These are phyloP conservation scores for Cardamine occulta DNA, from an alignment of 345 rosid genomes.

Conservation along the genomic window DNA sequence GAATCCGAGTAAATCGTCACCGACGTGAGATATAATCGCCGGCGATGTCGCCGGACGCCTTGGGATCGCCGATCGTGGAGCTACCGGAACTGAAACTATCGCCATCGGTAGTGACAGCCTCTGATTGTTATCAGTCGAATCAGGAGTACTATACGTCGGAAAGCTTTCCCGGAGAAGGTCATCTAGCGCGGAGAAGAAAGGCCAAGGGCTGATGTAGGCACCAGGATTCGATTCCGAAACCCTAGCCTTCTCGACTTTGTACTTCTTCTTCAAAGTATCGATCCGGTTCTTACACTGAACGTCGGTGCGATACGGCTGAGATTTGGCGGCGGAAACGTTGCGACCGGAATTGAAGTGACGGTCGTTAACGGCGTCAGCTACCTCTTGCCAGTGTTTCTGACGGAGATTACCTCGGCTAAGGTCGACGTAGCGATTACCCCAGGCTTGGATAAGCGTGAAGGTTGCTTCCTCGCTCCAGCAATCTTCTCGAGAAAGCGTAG, in stretches of 20 bases:
- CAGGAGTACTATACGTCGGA: conserved; percentile 47
- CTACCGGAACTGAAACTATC: conserved; percentile 41
- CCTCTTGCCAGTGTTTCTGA: conserved; percentile 99
- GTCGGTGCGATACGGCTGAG: conserved; percentile 87
- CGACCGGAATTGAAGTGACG: conserved; percentile 61
- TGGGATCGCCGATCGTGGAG: conserved; percentile 47
- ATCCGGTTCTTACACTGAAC: conserved; percentile 98
- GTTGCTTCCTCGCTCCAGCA: conserved; percentile 99
- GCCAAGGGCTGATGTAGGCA: conserved; percentile 69
- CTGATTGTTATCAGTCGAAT: conserved; percentile 34
- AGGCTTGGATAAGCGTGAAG: conserved; percentile 85
- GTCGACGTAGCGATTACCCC: conserved; percentile 90
- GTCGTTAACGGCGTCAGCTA: conserved; percentile 89
- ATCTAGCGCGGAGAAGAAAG: conserved; percentile 80
- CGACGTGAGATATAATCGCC: conserved; percentile 53
- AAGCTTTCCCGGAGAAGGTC: conserved; percentile 70
- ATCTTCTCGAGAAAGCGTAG: conserved; percentile 71
- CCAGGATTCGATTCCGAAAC: conserved; percentile 55
- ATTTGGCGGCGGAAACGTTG: conserved; percentile 57
- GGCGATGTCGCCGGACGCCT: conserved; percentile 55
- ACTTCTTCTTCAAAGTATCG: conserved; percentile 96
- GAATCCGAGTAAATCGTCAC: conserved; percentile 44
- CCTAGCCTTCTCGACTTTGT: conserved; percentile 88
- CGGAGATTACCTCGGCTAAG: conserved; percentile 95
- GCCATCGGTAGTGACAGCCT: conserved; percentile 53